Evolutionary conservation across 2,329 filamentous ascomycete species (phyloP).

Genomic region (Paecilomyces sp.): DNA sequence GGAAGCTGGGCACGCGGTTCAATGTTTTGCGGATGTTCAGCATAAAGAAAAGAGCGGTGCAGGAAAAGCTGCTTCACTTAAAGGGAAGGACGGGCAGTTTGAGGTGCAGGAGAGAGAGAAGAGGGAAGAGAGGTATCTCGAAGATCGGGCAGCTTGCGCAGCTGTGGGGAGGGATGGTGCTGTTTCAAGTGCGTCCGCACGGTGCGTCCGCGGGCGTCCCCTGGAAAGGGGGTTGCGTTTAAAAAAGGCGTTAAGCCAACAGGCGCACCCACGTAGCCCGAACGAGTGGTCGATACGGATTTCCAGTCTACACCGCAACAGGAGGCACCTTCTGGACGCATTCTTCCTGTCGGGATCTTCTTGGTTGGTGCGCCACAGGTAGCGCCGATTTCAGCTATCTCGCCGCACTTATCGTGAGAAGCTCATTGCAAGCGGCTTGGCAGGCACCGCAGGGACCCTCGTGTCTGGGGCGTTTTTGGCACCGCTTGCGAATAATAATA

Average conservation of each 20-base stretch:
- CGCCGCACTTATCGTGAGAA: background rate
- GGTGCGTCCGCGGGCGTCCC: background rate
- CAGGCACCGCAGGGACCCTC: background rate
- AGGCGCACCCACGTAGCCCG: background rate
- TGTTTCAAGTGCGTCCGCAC: slow-evolving; percentile 27
- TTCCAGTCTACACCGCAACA: slow-evolving; percentile 3
- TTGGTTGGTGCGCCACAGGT: background rate
- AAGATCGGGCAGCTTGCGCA: slow-evolving; percentile 1
- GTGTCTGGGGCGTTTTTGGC: background rate
- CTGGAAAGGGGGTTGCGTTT: slow-evolving; percentile 11
- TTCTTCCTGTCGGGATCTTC: background rate
- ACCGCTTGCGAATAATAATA: background rate
- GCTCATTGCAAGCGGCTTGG: background rate
- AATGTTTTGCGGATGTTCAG: slow-evolving; percentile 37
- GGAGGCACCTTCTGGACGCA: background rate
- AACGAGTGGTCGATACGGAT: slow-evolving; percentile 5
- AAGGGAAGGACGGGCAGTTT: slow-evolving; percentile 10
- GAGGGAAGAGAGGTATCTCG: slow-evolving; percentile 10
- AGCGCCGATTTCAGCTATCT: background rate
- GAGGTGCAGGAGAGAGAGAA: slow-evolving; percentile 11
- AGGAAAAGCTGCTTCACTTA: slow-evolving; percentile 22
- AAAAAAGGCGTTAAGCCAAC: background rate
- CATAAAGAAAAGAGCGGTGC: slow-evolving; percentile 24
- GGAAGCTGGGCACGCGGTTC: slow-evolving; percentile 37
- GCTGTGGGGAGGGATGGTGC: slow-evolving; percentile 16